phyloP scores from a whole-genome alignment of 2,329 filamentous ascomycete genomes.

The Dothiorella sarmentorum region DNA sequence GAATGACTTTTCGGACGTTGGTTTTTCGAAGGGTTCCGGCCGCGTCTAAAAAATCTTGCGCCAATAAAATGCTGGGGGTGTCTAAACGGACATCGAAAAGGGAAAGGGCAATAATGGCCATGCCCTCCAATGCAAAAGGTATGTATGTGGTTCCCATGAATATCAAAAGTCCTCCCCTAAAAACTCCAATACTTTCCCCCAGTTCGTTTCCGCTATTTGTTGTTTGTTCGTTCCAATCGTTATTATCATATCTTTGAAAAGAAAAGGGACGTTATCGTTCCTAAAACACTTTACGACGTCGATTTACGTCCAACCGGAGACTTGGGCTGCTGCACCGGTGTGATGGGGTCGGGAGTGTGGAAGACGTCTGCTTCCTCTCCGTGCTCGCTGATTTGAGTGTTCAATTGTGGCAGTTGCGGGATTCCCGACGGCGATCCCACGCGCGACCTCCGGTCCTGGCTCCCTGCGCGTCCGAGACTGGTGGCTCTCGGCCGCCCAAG shows the following conservation, averaged over 20 bases:
- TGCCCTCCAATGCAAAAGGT: neutral
- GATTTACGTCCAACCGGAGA: neutral
- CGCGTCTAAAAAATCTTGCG: slow-evolving; percentile 6
- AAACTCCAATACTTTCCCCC: neutral
- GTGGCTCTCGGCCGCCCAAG: neutral
- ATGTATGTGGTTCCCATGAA: neutral
- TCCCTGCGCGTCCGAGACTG: neutral
- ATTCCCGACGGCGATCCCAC: slow-evolving; percentile 1
- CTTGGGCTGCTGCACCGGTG: neutral
- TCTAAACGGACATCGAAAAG: too few relatives aligned
- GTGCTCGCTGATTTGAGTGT: slow-evolving; percentile 4
- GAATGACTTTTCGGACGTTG: neutral
- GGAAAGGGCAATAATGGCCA: neutral
- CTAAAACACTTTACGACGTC: neutral
- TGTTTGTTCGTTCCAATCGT: neutral
- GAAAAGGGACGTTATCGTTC: neutral
- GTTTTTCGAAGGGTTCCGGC: neutral
- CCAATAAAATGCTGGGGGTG: neutral
- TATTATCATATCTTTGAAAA: neutral
- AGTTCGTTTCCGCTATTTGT: neutral
- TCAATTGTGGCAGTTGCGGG: neutral
- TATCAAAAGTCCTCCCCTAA: neutral
- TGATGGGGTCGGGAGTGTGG: neutral
- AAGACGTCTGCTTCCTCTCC: neutral
- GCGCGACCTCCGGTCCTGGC: neutral